Evolutionary conservation across 306 rosid species (phyloP), one percentile per base, ranked within the genome.

Genomic region (Biancaea sappan): DNA sequence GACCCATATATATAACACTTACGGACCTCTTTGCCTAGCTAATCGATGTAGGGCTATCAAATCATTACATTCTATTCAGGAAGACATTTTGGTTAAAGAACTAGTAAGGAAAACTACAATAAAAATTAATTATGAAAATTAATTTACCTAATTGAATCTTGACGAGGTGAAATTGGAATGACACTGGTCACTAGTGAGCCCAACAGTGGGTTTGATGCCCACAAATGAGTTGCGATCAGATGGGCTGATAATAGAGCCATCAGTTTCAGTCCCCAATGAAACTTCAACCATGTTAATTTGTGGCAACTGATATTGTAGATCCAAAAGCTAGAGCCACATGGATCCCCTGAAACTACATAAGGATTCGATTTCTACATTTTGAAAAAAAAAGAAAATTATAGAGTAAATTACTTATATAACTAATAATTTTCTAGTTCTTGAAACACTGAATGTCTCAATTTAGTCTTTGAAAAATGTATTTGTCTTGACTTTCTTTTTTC

Each of bases 321-420:
- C 95, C 95, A 48, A 64, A 64, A 81, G 73, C 97, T 91, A 2
- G 95, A 91, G 0, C 92, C 91, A 6, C 97, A 87, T 44, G 97
- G 79, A 40, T 74, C 69, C 15, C 80, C 71, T 0, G 19, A 46
- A 24, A 77, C 69, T 16, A 71, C 85, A 54, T 87, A 91, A 21
- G 97, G 95, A 64, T 89, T 89, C 95, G n/a, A n/a, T n/a, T 89
- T 89, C 97, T 91, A 80, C 74, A 37, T n/a, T n/a, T n/a, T n/a
- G n/a, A n/a, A n/a, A n/a, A n/a, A n/a, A n/a, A n/a, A n/a, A n/a
- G n/a, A n/a, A n/a, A n/a, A n/a, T n/a, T n/a, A n/a, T n/a, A n/a
- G n/a, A n/a, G n/a, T n/a, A n/a, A n/a, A n/a, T n/a, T n/a, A n/a
- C n/a, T n/a, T n/a, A n/a, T n/a, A n/a, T n/a, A n/a, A n/a, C n/a